Evolutionary conservation across 176 grass and related monocot genomes (phyloP).

Genomic region (Bonia amplexicaulis): DNA sequence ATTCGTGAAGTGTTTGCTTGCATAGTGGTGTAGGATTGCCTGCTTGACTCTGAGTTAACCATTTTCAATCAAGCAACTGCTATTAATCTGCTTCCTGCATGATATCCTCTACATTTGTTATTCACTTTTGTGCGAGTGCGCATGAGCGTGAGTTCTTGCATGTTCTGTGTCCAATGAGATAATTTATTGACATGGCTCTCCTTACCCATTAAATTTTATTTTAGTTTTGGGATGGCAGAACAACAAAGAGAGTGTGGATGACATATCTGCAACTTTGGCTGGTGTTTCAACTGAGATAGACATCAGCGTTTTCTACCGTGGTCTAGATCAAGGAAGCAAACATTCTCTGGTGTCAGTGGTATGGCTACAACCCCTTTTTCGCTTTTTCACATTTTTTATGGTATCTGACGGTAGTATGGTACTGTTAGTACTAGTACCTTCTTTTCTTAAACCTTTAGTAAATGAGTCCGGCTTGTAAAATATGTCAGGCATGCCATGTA

Average conservation of each 20-base stretch:
- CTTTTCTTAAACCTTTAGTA: conserved; percentile 7
- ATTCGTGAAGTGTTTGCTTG: not conserved
- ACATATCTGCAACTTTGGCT: conserved; percentile 94
- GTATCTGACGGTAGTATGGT: not conserved
- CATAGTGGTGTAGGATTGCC: not conserved
- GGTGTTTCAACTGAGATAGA: conserved; percentile 84
- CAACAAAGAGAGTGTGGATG: conserved; percentile 79
- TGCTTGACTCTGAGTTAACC: not conserved
- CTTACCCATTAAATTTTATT: conserved; percentile 28
- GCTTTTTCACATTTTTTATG: conserved; percentile 11
- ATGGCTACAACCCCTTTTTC: conserved; percentile 22
- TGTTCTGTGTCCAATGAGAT: not conserved
- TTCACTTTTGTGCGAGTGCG: not conserved
- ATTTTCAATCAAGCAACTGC: conserved; percentile 7
- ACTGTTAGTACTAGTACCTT: not conserved
- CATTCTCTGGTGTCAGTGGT: conserved; percentile 92
- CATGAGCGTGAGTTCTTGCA: not conserved
- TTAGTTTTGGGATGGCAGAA: conserved; percentile 98
- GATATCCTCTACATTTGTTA: conserved; percentile 21
- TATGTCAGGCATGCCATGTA: not conserved
- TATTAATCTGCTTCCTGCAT: not conserved
- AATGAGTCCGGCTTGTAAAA: not conserved
- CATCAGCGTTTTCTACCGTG: conserved; percentile 70
- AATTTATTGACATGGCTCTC: not conserved
- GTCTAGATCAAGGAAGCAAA: conserved; percentile 78